Percentiles rank a stretch among this genome's conserved stretches.
Evolutionary conservation across 1,284 basidiomycete species (phyloP).

Genomic region (Crucibulum parvulum): DNA sequence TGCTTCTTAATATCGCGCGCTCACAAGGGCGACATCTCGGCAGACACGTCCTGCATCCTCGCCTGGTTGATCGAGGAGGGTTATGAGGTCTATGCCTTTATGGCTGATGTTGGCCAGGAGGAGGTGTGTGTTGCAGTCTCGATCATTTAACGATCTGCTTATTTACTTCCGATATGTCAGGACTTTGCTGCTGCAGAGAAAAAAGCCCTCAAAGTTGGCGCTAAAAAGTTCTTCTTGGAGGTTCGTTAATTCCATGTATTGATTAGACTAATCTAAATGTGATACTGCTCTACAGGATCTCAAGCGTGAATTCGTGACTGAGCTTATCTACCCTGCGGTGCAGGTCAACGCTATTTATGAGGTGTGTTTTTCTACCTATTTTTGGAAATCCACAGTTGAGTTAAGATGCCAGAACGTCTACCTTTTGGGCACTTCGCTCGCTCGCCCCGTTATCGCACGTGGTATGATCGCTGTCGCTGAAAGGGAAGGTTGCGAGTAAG

Average conservation of each 20-base stretch:
- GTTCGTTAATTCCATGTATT: slow-evolving; percentile 43
- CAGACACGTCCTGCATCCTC: slow-evolving; percentile 96
- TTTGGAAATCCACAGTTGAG: neutral
- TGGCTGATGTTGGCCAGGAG: slow-evolving; percentile 99
- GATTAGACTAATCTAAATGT: neutral
- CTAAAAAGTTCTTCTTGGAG: slow-evolving; percentile 94
- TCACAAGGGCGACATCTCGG: neutral
- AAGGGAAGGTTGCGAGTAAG: slow-evolving; percentile 91
- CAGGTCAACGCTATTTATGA: slow-evolving; percentile 99
- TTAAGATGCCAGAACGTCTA: slow-evolving; percentile 82
- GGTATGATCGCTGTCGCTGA: slow-evolving; percentile 98
- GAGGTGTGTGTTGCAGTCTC: slow-evolving; percentile 62
- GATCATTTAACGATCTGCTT: neutral
- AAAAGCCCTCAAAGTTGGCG: slow-evolving; percentile 94
- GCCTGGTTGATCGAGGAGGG: slow-evolving; percentile 98
- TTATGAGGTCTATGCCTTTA: slow-evolving; percentile 98
- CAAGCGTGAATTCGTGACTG: slow-evolving; percentile 94
- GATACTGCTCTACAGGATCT: slow-evolving; percentile 70
- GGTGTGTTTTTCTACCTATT: slow-evolving; percentile 43
- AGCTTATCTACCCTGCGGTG: slow-evolving; percentile 97
- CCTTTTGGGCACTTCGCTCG: slow-evolving; percentile 97
- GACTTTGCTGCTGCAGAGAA: slow-evolving; percentile 94
- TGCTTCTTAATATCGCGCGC: slow-evolving; percentile 1
- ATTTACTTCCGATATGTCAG: slow-evolving; percentile 43
- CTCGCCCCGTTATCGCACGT: slow-evolving; percentile 98